These are phyloP conservation scores for Polyporus arcularius DNA, from an alignment of 768 basidiomycete species.

Conservation along the genomic window DNA sequence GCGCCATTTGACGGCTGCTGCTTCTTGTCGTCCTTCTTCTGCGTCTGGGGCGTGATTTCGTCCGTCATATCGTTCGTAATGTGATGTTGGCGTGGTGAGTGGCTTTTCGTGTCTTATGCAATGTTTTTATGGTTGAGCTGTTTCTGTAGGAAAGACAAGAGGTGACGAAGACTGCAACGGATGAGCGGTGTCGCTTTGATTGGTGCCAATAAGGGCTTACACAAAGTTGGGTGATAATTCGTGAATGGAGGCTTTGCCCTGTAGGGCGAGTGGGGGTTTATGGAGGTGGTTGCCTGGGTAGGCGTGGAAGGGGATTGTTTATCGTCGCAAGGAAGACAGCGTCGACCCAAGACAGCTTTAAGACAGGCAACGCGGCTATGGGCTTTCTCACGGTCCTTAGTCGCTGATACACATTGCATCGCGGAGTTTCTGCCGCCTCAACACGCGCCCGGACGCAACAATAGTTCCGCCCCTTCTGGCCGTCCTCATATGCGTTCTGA, in stretches of 20 bases:
- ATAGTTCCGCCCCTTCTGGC: background rate
- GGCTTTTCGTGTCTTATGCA: conserved; percentile 27
- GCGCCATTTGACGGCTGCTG: conserved; percentile 38
- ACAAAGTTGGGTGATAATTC: conserved; percentile 39
- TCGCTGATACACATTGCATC: conserved; percentile 18
- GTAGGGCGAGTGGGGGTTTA: conserved; percentile 80
- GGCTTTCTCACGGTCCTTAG: conserved; percentile 20
- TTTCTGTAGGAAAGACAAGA: conserved; percentile 18
- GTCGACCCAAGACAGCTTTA: conserved; percentile 26
- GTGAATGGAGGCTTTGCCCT: conserved; percentile 75
- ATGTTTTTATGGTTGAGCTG: conserved; percentile 35
- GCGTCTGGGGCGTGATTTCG: conserved; percentile 61
- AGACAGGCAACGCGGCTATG: conserved; percentile 18
- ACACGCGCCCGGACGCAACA: conserved; percentile 5
- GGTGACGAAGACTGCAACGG: conserved; percentile 23
- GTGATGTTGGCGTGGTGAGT: conserved; percentile 35
- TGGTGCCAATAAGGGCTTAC: conserved; percentile 17
- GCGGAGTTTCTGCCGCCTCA: conserved; percentile 8
- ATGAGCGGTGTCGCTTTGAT: conserved; percentile 12
- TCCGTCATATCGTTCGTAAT: conserved; percentile 90
- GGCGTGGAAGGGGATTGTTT: conserved; percentile 53
- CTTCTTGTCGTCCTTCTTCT: conserved; percentile 79
- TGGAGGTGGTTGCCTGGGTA: conserved; percentile 58
- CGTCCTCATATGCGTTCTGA: background rate
- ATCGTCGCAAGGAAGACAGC: conserved; percentile 39